Percentiles rank a stretch among this genome's conserved stretches.
Conservation (phyloP, 2,329 filamentous ascomycete genomes). For the Cryphonectria naterciae region DNA sequence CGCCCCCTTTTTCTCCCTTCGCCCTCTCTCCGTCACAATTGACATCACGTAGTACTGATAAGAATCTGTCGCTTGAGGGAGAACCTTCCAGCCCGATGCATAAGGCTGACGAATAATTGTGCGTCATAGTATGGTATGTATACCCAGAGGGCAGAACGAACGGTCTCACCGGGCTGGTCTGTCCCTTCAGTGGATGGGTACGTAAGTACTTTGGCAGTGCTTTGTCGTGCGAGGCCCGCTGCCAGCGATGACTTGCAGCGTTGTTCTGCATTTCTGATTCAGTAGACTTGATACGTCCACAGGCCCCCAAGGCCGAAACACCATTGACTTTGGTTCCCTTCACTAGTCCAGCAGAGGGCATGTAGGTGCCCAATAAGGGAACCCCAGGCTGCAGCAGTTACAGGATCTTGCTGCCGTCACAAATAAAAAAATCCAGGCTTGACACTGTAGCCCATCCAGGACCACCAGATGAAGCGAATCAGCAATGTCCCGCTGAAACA, state of each 20-base stretch:
- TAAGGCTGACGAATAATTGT: not conserved
- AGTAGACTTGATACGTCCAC: constrained; percentile 8
- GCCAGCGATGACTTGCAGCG: constrained; percentile 14
- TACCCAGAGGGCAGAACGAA: not conserved
- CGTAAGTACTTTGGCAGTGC: not conserved
- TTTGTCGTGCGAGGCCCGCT: not conserved
- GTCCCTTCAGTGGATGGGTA: not conserved
- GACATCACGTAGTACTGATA: not conserved
- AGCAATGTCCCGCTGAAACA: constrained; percentile 12
- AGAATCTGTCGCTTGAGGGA: not conserved
- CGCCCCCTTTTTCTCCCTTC: not conserved
- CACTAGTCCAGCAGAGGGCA: not conserved
- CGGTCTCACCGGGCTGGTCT: not conserved
- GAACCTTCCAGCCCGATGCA: not conserved
- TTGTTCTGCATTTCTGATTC: constrained; percentile 9
- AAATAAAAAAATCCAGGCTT: not conserved
- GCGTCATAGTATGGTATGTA: not conserved
- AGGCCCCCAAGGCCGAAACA: constrained; percentile 6
- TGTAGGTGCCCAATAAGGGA: not conserved
- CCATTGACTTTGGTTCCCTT: not conserved
- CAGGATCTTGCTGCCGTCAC: not conserved
- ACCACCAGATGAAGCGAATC: constrained; percentile 6
- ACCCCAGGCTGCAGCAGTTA: constrained; percentile 8
- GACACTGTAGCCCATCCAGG: not conserved
- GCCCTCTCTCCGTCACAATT: not conserved